Percentiles rank a stretch among this genome's conserved stretches.
Conservation (phyloP, 2,329 filamentous ascomycete genomes). For the Intubia oerlemansii region DNA sequence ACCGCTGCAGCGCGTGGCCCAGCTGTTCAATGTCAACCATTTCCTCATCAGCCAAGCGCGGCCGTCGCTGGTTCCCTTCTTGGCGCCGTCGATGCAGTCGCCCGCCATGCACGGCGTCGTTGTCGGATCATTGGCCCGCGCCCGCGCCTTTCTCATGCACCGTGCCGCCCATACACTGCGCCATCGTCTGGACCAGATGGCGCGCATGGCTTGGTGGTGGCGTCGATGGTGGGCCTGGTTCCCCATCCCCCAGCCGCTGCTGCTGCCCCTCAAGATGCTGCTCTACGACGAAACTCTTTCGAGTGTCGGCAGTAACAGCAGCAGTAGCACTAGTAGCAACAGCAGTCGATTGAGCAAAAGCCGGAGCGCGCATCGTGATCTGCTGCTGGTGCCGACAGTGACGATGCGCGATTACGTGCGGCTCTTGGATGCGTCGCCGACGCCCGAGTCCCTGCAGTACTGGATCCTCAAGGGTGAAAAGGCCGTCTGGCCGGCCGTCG, state of each 20-base stretch:
- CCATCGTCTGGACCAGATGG: constrained; percentile 60
- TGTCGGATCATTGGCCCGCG: constrained; percentile 32
- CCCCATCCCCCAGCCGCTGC: no score
- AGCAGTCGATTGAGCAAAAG: no score
- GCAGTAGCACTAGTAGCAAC: no score
- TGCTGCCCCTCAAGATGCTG: constrained; percentile 53
- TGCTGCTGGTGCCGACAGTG: constrained; percentile 69
- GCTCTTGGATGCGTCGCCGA: constrained; percentile 68
- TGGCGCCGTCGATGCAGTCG: constrained; percentile 62
- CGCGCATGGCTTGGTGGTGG: constrained; percentile 52
- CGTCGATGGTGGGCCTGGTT: no score
- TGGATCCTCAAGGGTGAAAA: constrained; percentile 74
- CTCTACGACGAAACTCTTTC: constrained; percentile 68
- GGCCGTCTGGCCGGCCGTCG: constrained; percentile 79
- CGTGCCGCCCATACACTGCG: constrained; percentile 21
- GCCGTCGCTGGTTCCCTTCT: constrained; percentile 72
- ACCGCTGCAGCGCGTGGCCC: constrained; percentile 48
- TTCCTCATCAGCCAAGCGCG: constrained; percentile 86
- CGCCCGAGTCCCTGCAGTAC: constrained; percentile 50
- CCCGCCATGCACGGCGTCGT: constrained; percentile 29
- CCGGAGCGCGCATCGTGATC: constrained; percentile 10
- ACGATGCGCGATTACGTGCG: constrained; percentile 50
- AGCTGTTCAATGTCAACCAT: constrained; percentile 85
- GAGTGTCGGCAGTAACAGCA: constrained; percentile 12
- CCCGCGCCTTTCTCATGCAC: constrained; percentile 13